Conservation (phyloP, 2,329 filamentous ascomycete genomes). For the Monosporascus sp. region DNA sequence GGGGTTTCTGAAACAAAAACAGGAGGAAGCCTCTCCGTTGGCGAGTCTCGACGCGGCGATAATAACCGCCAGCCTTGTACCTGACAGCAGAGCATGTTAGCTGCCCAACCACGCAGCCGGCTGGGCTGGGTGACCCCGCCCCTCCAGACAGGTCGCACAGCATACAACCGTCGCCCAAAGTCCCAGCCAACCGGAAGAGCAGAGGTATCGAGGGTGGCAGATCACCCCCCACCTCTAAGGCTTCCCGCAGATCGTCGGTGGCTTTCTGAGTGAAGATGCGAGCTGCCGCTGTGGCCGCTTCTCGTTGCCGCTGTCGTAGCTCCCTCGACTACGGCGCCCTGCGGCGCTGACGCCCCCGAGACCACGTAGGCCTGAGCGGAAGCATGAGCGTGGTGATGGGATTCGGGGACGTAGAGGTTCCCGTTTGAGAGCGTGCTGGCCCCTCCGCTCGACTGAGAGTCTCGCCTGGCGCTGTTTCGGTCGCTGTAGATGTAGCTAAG, state of each 20-base stretch:
- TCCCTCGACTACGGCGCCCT: constrained; percentile 10
- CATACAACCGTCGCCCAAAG: constrained; percentile 18
- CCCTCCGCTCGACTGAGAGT: constrained; percentile 19
- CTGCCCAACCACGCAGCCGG: neutral
- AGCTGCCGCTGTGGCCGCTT: constrained; percentile 15
- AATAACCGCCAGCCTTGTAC: neutral
- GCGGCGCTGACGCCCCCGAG: constrained; percentile 8
- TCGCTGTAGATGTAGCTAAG: constrained; percentile 25
- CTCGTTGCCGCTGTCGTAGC: constrained; percentile 11
- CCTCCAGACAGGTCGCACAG: constrained; percentile 14
- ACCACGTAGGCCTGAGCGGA: constrained; percentile 16
- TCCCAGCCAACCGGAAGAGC: constrained; percentile 14
- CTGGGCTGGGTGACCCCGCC: neutral
- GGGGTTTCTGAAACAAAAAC: neutral
- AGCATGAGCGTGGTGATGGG: constrained; percentile 15
- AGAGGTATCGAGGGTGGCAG: constrained; percentile 8
- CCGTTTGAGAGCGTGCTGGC: constrained; percentile 24
- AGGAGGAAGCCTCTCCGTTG: neutral
- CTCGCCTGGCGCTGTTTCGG: constrained; percentile 13
- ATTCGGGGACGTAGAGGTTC: constrained; percentile 28
- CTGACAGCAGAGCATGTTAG: neutral
- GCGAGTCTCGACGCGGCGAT: neutral
- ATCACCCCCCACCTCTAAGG: constrained; percentile 23
- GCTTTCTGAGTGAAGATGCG: constrained; percentile 19
- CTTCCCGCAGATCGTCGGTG: constrained; percentile 27